These are phyloP conservation scores for Immersiporthe knoxdaviesiana DNA, from an alignment of 2,329 filamentous ascomycete species.

Conservation along the genomic window DNA sequence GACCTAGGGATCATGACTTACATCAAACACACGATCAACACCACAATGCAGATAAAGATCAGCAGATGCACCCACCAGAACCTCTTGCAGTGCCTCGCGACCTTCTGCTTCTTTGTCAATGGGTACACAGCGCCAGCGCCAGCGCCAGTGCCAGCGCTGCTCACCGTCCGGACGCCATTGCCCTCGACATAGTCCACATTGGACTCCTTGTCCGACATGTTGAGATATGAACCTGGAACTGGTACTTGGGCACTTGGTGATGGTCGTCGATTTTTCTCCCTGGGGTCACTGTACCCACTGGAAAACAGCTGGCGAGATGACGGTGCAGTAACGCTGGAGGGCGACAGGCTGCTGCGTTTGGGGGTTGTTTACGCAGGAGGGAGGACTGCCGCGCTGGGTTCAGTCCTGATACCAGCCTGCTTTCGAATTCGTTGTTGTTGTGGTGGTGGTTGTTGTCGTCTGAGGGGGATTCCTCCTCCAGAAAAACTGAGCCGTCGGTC, in stretches of 20 bases:
- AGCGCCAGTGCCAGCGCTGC: not conserved
- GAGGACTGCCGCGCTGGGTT: not conserved
- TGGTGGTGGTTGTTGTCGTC: not conserved
- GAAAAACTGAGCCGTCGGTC: not conserved
- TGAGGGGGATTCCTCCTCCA: not conserved
- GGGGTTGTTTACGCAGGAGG: not conserved
- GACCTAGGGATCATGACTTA: conserved; percentile 48
- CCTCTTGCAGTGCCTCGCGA: conserved; percentile 52
- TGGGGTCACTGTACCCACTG: not conserved
- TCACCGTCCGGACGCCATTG: not conserved
- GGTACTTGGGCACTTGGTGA: conserved; percentile 1
- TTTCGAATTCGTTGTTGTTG: not conserved
- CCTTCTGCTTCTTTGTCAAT: conserved; percentile 34
- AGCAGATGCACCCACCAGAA: conserved; percentile 68
- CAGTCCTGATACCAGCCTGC: not conserved
- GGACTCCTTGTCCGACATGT: conserved; percentile 28
- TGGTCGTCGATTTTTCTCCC: not conserved
- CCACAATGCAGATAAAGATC: conserved; percentile 50
- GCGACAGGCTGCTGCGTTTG: not conserved
- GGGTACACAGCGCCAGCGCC: not conserved
- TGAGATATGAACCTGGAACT: not conserved
- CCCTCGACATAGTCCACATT: conserved; percentile 15
- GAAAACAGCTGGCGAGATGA: conserved; percentile 12
- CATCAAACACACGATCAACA: conserved; percentile 62
- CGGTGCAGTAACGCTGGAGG: conserved; percentile 5